Percentiles rank a stretch among this genome's conserved stretches.
Conservation (phyloP, 169 alveolate genomes). For the Plasmodium malariae region DNA sequence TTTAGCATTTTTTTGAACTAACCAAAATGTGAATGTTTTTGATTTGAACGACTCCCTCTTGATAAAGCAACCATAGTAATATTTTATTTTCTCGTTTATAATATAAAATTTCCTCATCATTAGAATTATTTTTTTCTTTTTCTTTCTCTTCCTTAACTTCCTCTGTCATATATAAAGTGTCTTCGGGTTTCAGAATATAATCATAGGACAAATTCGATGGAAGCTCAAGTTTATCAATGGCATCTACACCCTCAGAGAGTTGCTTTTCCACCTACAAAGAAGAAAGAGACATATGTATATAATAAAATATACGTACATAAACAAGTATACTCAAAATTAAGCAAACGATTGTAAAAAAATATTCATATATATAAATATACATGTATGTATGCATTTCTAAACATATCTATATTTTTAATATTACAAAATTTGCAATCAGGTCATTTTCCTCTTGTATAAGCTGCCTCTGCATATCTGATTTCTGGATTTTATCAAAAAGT, state of each 20-base stretch:
- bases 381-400: background rate
- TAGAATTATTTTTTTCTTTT: slow-evolving; percentile 2
- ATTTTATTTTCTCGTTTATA: slow-evolving; percentile 55
- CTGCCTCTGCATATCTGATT: slow-evolving; percentile 55
- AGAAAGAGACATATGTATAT: background rate
- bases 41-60: slow-evolving; percentile 63
- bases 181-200: slow-evolving; percentile 2
- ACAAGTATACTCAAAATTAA: background rate
- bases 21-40: slow-evolving; percentile 71
- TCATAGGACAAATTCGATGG: slow-evolving; percentile 56
- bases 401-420: background rate
- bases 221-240: slow-evolving; percentile 40
- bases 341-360: background rate
- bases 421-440: slow-evolving; percentile 53
- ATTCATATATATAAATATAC: background rate
- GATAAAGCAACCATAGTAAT: slow-evolving; percentile 60
- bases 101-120: slow-evolving; percentile 54
- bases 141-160: slow-evolving; percentile 33
- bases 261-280: slow-evolving; percentile 53
- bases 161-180: background rate
- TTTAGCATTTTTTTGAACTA: background rate
- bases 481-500: slow-evolving; percentile 38
- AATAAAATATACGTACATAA: background rate
- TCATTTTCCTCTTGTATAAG: slow-evolving; percentile 58
- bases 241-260: slow-evolving; percentile 46